A percentile compares a stretch with the other conserved stretches of the same genome.
Evolutionary conservation across 306 rosid species (phyloP).

Genomic region (Prunus dulcis): DNA sequence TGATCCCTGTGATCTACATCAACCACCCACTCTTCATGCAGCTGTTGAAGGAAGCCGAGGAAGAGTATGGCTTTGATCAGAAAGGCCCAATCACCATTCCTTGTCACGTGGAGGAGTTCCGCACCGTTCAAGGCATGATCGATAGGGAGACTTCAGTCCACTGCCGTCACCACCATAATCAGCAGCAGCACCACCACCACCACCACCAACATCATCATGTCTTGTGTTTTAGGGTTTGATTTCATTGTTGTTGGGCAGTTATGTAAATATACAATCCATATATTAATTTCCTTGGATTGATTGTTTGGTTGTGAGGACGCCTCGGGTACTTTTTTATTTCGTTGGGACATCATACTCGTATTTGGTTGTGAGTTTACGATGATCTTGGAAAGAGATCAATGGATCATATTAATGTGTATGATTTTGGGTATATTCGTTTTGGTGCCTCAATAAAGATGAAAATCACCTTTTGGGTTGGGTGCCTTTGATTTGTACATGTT

Average conservation of each 20-base stretch:
- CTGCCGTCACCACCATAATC: conserved; percentile 35
- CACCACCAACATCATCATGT: conserved; percentile 4
- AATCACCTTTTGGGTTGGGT: conserved; percentile 4
- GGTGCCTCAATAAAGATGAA: conserved; percentile 7
- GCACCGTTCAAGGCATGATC: conserved; percentile 63
- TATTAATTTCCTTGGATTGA: not conserved
- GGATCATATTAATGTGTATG: conserved; percentile 21
- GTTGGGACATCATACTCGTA: not conserved
- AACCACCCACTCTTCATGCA: conserved; percentile 82
- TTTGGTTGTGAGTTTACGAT: not conserved
- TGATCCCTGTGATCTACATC: conserved; percentile 77
- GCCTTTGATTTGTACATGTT: not conserved
- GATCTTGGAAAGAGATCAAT: not conserved
- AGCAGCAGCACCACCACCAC: conserved; percentile 30
- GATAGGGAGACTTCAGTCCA: conserved; percentile 38
- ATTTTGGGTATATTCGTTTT: conserved; percentile 19
- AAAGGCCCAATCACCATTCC: conserved; percentile 88
- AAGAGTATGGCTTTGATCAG: conserved; percentile 80
- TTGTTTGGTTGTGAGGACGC: not conserved
- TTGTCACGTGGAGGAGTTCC: conserved; percentile 76
- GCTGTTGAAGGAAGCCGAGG: conserved; percentile 74
- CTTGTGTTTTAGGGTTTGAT: conserved; percentile 73
- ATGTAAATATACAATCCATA: not conserved
- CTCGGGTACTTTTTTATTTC: not conserved
- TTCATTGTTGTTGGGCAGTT: not conserved